These are phyloP conservation scores for Psidium friedrichsthalianum DNA, from an alignment of 345 rosid genomes.

Conservation along the genomic window DNA sequence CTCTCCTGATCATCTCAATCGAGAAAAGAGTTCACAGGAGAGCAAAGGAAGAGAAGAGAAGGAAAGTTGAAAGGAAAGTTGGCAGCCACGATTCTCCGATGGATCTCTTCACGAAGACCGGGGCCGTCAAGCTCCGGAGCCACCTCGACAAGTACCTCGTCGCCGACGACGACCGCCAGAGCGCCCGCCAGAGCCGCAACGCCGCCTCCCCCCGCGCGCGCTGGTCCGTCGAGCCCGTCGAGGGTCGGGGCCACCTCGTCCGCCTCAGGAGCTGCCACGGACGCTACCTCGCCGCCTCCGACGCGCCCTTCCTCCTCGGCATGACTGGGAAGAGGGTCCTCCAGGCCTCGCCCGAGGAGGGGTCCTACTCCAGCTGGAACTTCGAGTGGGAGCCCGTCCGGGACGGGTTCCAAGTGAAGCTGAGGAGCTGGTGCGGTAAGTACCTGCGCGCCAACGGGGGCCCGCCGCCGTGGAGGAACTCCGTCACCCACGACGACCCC, in stretches of 20 bases:
- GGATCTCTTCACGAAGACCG: slow-evolving; percentile 64
- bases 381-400: slow-evolving; percentile 72
- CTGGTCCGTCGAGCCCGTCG: slow-evolving; percentile 69
- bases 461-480: slow-evolving; percentile 43
- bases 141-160: slow-evolving; percentile 75
- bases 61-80: not conserved
- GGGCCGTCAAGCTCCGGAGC: slow-evolving; percentile 63
- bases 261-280: slow-evolving; percentile 55
- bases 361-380: slow-evolving; percentile 26
- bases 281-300: slow-evolving; percentile 64
- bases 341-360: slow-evolving; percentile 32
- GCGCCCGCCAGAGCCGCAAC: slow-evolving; percentile 67
- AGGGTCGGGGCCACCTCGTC: slow-evolving; percentile 21
- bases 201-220: slow-evolving; percentile 31
- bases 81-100: slow-evolving; percentile 3
- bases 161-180: slow-evolving; percentile 60
- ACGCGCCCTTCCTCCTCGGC: slow-evolving; percentile 65
- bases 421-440: slow-evolving; percentile 30
- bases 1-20: not conserved
- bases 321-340: slow-evolving; percentile 68
- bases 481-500: slow-evolving; percentile 39
- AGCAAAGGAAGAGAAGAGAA: not conserved
- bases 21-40: not conserved
- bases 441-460: slow-evolving; percentile 41
- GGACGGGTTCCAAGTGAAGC: slow-evolving; percentile 41